Evolutionary conservation across 1,139 yeast genomes (phyloP).

Genomic region (Blastobotrys ciferrii): DNA sequence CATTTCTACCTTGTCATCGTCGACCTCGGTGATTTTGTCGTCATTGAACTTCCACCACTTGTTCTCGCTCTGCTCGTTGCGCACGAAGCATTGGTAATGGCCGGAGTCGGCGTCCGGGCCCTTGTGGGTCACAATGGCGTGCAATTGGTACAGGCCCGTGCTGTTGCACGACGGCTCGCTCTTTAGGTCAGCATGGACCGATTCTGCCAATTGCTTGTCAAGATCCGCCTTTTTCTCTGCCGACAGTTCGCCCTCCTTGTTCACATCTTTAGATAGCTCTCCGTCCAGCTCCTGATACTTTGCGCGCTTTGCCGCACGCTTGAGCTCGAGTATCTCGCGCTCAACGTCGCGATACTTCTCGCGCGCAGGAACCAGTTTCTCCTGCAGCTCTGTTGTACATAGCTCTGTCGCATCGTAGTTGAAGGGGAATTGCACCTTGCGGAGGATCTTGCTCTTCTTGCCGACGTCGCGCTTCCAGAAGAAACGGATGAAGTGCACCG

Average conservation of each 20-base stretch:
- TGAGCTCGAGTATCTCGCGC: conserved; percentile 69
- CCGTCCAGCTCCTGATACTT: conserved; percentile 39
- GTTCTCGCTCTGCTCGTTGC: conserved; percentile 61
- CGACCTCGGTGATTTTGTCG: conserved; percentile 77
- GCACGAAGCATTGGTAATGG: conserved; percentile 88
- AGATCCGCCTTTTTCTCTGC: conserved; percentile 42
- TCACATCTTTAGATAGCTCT: conserved; percentile 26
- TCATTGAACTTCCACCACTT: conserved; percentile 96
- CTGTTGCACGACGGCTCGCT: conserved; percentile 70
- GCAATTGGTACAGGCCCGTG: conserved; percentile 79
- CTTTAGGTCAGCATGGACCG: conserved; percentile 35
- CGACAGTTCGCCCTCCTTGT: conserved; percentile 36
- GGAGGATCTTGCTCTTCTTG: conserved; percentile 86
- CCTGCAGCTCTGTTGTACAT: conserved; percentile 70
- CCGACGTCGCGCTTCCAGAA: conserved; percentile 93
- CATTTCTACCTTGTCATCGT: conserved; percentile 73
- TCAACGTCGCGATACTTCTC: conserved; percentile 77
- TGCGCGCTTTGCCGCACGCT: conserved; percentile 72
- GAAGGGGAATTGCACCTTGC: conserved; percentile 93
- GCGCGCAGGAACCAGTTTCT: conserved; percentile 65
- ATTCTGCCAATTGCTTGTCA: conserved; percentile 30
- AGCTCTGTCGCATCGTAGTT: conserved; percentile 76
- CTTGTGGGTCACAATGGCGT: conserved; percentile 84
- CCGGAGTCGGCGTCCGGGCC: conserved; percentile 98
- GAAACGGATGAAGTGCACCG: conserved; percentile 90